phyloP scores from a whole-genome alignment of 176 grass and related monocot species.

The Cymbopogon citratus region DNA sequence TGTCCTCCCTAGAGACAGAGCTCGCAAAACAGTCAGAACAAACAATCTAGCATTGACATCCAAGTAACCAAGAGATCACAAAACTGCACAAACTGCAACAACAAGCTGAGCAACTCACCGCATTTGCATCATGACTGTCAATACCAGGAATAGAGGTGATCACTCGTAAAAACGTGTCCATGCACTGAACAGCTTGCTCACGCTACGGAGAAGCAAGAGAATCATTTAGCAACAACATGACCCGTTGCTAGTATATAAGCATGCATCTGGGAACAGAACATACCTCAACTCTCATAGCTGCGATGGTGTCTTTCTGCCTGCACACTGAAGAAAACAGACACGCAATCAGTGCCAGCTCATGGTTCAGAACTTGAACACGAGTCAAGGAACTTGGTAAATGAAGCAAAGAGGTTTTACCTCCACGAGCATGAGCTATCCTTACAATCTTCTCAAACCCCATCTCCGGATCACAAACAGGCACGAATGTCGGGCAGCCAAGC shows the following conservation, averaged over 20 bases:
- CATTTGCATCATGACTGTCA: conserved; percentile 76
- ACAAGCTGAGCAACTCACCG: conserved; percentile 33
- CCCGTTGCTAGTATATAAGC: neutral
- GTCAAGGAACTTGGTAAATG: neutral
- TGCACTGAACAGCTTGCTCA: conserved; percentile 63
- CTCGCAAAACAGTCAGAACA: neutral
- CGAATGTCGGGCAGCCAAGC: conserved; percentile 68
- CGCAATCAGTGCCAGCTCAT: neutral
- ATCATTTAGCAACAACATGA: neutral
- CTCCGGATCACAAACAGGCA: conserved; percentile 59
- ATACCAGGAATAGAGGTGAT: conserved; percentile 81
- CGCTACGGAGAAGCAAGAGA: conserved; percentile 29
- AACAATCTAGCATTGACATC: conserved; percentile 3
- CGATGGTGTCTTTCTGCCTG: conserved; percentile 57
- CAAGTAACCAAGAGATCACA: conserved; percentile 10
- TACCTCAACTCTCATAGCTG: conserved; percentile 72
- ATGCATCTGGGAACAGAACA: conserved; percentile 4
- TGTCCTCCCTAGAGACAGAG: neutral
- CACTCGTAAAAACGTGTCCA: conserved; percentile 58
- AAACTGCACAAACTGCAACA: neutral
- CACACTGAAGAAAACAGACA: conserved; percentile 48
- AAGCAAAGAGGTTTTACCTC: conserved; percentile 40
- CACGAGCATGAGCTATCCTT: conserved; percentile 79
- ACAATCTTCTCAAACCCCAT: conserved; percentile 93
- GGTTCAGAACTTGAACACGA: conserved; percentile 9